A percentile compares a stretch with the other conserved stretches of the same genome.
Conservation (phyloP, 2,329 filamentous ascomycete species). For the Diaporthe sp. region DNA sequence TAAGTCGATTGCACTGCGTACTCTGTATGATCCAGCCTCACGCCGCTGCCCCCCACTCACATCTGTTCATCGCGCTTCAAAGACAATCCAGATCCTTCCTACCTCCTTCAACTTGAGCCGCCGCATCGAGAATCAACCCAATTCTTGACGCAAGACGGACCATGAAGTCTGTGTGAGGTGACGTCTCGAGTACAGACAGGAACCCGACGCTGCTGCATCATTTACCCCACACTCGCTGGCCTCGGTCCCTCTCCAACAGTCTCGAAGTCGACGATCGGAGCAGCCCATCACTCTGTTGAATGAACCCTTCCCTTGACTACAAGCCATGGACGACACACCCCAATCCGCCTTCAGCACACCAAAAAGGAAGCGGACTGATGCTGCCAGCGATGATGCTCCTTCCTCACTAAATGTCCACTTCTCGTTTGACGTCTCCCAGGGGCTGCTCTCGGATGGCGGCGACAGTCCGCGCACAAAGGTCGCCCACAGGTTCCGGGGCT, state of each 20-base stretch:
- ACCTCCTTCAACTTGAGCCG: background rate
- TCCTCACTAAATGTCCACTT: constrained; percentile 45
- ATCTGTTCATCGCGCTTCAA: background rate
- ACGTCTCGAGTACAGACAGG: background rate
- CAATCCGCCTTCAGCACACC: constrained; percentile 41
- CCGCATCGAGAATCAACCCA: background rate
- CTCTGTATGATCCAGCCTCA: background rate
- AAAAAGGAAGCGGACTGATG: constrained; percentile 43
- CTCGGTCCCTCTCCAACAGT: constrained; percentile 8
- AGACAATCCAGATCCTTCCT: background rate
- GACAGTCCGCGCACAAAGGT: constrained; percentile 64
- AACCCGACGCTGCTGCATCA: background rate
- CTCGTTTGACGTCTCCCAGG: constrained; percentile 54
- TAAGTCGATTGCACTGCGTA: background rate
- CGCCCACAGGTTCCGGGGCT: constrained; percentile 62
- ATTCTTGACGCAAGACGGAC: background rate
- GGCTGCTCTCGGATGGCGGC: constrained; percentile 54
- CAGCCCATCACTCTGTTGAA: background rate
- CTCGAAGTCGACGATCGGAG: background rate
- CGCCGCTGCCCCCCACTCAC: background rate
- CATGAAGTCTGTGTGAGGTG: constrained; percentile 7
- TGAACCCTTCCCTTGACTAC: background rate
- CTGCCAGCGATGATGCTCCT: constrained; percentile 33
- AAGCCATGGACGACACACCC: constrained; percentile 27
- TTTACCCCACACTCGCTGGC: constrained; percentile 14